These are phyloP conservation scores for Narthecium ossifragum DNA, from an alignment of 106 monocot genomes.

Conservation along the genomic window DNA sequence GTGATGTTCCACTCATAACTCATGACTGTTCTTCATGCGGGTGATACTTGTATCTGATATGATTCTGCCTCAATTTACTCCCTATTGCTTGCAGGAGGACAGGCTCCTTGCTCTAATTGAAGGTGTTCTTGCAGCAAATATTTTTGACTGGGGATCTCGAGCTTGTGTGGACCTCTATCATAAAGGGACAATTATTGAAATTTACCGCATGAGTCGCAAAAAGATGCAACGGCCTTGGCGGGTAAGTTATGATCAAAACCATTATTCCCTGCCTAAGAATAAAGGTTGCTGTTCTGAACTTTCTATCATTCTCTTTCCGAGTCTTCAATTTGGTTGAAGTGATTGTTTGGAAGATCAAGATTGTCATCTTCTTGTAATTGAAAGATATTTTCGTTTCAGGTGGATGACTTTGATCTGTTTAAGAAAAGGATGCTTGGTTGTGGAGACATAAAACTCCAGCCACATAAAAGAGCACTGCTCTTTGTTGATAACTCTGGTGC, in stretches of 20 bases:
- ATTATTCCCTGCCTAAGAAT: no score
- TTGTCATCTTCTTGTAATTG: no score
- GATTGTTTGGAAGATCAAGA: no score
- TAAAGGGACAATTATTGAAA: constrained; percentile 96
- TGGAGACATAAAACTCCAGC: constrained; percentile 22
- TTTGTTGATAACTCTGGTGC: constrained; percentile 99
- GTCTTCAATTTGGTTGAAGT: no score
- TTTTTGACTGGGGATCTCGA: constrained; percentile 99
- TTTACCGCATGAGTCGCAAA: constrained; percentile 98
- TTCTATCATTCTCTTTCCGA: no score
- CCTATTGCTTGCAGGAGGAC: constrained; percentile 41
- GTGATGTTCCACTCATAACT: no score
- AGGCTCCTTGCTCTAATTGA: constrained; percentile 85
- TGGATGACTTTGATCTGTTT: constrained; percentile 96
- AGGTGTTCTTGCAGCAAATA: constrained; percentile 99
- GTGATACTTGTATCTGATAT: no score
- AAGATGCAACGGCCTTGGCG: constrained; percentile 99
- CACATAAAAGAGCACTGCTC: constrained; percentile 85
- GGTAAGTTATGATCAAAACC: constrained; percentile 28
- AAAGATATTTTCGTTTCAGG: constrained; percentile 38
- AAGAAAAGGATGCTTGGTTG: constrained; percentile 60
- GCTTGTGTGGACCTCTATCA: constrained; percentile 98
- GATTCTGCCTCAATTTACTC: no score
- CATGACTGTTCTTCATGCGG: no score
- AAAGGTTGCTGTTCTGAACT: no score